Conservation (phyloP, 2,329 filamentous ascomycete species). For the Colletotrichum sp. region DNA sequence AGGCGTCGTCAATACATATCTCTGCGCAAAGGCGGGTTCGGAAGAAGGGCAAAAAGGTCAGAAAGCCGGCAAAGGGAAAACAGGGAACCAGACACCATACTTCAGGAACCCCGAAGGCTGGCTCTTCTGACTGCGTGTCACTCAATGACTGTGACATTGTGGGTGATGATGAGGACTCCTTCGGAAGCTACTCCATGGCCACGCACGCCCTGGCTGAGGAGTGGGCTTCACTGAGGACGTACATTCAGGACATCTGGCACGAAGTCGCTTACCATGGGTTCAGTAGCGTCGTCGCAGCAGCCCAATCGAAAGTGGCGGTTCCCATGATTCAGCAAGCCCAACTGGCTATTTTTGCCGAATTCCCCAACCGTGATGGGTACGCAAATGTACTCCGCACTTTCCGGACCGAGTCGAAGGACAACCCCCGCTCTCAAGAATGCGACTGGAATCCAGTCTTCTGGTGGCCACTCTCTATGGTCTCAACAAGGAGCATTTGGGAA, state of each 20-base stretch:
- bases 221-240: neutral
- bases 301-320: neutral
- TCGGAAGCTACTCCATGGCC: neutral
- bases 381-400: neutral
- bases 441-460: neutral
- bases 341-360: neutral
- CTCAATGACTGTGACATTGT: neutral
- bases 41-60: neutral
- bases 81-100: neutral
- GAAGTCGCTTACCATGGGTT: neutral
- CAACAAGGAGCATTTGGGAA: neutral
- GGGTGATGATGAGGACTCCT: neutral
- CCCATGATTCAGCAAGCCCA: neutral
- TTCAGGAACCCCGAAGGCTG: too few species aligned
- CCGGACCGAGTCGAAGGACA: neutral
- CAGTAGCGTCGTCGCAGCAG: neutral
- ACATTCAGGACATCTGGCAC: neutral
- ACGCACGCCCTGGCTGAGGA: neutral
- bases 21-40: neutral
- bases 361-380: neutral
- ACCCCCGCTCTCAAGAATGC: neutral
- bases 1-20: neutral
- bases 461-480: neutral
- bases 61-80: neutral
- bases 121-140: neutral